A percentile compares a stretch with the other conserved stretches of the same genome.
phyloP scores from a whole-genome alignment of 2,329 filamentous ascomycete species.

The Xylaria sp. region DNA sequence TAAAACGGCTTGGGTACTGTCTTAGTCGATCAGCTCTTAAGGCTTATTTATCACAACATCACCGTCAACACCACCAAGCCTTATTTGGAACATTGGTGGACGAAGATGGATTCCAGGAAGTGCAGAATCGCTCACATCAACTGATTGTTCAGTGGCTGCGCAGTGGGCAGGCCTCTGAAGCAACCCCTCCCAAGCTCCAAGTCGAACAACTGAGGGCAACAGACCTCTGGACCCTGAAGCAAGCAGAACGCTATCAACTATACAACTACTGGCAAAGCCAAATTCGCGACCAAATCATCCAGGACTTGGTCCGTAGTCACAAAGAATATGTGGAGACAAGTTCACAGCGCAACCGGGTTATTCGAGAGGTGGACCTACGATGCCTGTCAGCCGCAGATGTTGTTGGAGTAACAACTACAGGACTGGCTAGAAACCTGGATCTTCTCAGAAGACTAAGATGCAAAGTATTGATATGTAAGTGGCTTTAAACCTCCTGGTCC shows the following conservation, averaged over 20 bases:
- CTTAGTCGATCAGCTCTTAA: constrained; percentile 25
- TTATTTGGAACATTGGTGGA: constrained; percentile 38
- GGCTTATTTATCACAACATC: constrained; percentile 27
- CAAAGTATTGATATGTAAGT: constrained; percentile 62
- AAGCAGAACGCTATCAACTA: constrained; percentile 35
- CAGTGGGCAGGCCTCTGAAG: background rate
- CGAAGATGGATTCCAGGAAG: constrained; percentile 37
- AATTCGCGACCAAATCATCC: constrained; percentile 33
- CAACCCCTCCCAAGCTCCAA: background rate
- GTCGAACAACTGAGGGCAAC: constrained; percentile 18
- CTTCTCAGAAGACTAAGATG: constrained; percentile 54
- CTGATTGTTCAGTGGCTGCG: constrained; percentile 33
- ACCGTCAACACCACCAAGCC: constrained; percentile 33
- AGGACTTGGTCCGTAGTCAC: constrained; percentile 8
- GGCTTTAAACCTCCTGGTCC: background rate
- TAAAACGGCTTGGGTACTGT: constrained; percentile 26
- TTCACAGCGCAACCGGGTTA: constrained; percentile 28
- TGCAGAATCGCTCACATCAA: constrained; percentile 23
- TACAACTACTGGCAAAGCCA: constrained; percentile 40
- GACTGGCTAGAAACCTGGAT: constrained; percentile 57
- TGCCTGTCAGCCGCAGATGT: constrained; percentile 50
- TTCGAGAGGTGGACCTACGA: constrained; percentile 45
- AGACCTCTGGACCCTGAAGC: constrained; percentile 31
- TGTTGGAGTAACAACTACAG: constrained; percentile 65
- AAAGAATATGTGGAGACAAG: constrained; percentile 22